A percentile compares a stretch with the other conserved stretches of the same genome.
phyloP scores from a whole-genome alignment of 768 basidiomycete genomes.

The Leccinum boreale region DNA sequence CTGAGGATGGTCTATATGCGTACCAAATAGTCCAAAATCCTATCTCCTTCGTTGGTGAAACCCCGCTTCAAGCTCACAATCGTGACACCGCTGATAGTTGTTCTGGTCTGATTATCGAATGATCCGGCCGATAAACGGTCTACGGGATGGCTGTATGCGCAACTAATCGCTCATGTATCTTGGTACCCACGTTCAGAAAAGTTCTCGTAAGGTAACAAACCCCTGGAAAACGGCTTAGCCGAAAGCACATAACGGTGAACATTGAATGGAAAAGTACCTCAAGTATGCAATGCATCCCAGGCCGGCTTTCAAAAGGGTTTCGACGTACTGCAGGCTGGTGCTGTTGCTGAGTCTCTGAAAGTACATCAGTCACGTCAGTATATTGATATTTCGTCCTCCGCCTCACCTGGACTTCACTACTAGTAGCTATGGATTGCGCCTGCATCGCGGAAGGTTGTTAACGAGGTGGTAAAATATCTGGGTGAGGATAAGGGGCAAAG shows the following conservation, averaged over 20 bases:
- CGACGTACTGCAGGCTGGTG: constrained; percentile 67
- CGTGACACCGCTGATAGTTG: constrained; percentile 60
- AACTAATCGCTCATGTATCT: background rate
- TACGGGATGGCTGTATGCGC: background rate
- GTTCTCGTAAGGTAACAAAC: constrained; percentile 76
- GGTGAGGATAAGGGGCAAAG: background rate
- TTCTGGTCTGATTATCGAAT: constrained; percentile 36
- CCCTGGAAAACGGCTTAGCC: constrained; percentile 39
- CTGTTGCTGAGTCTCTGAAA: constrained; percentile 46
- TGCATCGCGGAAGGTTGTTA: constrained; percentile 19
- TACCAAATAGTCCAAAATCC: constrained; percentile 77
- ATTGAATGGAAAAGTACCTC: constrained; percentile 40
- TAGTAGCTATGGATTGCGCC: constrained; percentile 16
- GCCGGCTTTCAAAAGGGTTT: constrained; percentile 70
- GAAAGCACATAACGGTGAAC: background rate
- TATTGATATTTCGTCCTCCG: background rate
- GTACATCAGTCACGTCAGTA: constrained; percentile 5
- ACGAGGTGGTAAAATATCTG: background rate
- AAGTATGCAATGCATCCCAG: constrained; percentile 76
- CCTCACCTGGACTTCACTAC: constrained; percentile 26
- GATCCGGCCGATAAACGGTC: constrained; percentile 33
- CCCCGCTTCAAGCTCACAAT: constrained; percentile 75
- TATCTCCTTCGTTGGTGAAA: constrained; percentile 80
- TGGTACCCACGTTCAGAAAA: constrained; percentile 57
- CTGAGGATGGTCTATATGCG: constrained; percentile 23